Conservation (phyloP, 1,284 basidiomycete genomes). For the Cystobasidiaceae sp. region DNA sequence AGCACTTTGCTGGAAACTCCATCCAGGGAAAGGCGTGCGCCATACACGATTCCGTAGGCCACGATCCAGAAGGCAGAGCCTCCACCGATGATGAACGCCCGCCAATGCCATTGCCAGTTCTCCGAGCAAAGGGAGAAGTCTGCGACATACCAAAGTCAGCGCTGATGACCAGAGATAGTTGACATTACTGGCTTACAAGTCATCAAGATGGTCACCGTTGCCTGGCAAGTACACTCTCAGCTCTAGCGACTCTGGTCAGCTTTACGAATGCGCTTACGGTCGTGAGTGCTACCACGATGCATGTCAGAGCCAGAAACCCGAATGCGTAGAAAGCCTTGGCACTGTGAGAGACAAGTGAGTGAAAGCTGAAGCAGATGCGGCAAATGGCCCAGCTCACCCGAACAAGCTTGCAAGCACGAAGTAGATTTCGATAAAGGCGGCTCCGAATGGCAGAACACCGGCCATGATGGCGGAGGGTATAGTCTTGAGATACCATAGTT, state of each 20-base stretch:
- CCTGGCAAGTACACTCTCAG: constrained; percentile 46
- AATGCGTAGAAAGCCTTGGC: constrained; percentile 65
- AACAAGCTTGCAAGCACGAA: constrained; percentile 90
- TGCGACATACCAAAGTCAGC: constrained; percentile 25
- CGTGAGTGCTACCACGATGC: constrained; percentile 74
- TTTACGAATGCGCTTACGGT: constrained; percentile 48
- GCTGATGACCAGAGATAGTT: background rate
- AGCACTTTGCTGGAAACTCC: constrained; percentile 77
- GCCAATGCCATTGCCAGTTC: constrained; percentile 99
- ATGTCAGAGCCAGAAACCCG: constrained; percentile 88
- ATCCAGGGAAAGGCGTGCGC: constrained; percentile 72
- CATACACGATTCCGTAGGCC: constrained; percentile 56
- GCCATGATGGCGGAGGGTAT: constrained; percentile 73
- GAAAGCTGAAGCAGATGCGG: background rate
- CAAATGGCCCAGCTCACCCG: constrained; percentile 72
- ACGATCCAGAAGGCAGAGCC: constrained; percentile 91
- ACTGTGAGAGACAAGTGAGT: constrained; percentile 15
- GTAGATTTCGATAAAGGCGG: constrained; percentile 92
- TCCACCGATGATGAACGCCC: constrained; percentile 88
- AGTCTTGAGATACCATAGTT: constrained; percentile 46
- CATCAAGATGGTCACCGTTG: constrained; percentile 82
- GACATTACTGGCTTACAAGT: too few species aligned
- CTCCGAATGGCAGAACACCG: constrained; percentile 89
- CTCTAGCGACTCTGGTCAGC: background rate
- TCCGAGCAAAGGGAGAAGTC: constrained; percentile 90